Conservation (phyloP, 2,329 filamentous ascomycete species). For the Calonectria crousiana region DNA sequence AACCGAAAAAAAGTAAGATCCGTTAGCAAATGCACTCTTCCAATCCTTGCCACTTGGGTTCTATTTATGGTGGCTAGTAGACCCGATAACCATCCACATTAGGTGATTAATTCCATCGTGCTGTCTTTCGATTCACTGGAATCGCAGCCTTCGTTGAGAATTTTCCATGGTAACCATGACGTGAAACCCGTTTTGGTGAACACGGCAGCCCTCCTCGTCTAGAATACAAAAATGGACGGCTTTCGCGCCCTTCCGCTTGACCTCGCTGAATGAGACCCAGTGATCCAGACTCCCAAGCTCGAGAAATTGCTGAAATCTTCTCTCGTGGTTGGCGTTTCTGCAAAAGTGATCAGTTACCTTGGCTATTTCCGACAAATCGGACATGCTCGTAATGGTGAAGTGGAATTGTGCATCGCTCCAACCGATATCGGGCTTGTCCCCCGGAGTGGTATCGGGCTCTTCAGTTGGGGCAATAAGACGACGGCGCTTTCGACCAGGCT, state of each 20-base stretch:
- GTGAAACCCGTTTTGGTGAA: not conserved
- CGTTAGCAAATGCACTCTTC: not conserved
- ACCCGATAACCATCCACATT: too few species aligned
- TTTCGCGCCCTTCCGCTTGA: not conserved
- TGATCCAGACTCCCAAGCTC: not conserved
- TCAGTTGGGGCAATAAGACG: not conserved
- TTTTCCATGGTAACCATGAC: not conserved
- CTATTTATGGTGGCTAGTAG: too few species aligned
- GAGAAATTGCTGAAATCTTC: not conserved
- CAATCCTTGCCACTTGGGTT: not conserved
- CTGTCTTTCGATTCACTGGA: not conserved
- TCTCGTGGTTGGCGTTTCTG: not conserved
- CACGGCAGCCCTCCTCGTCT: not conserved
- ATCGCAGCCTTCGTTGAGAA: not conserved
- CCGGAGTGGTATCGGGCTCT: not conserved
- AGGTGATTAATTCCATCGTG: not conserved
- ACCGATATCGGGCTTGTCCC: accelerated
- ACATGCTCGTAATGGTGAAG: not conserved
- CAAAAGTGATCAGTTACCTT: not conserved
- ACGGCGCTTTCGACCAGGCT: not conserved
- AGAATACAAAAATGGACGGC: not conserved
- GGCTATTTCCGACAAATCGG: not conserved
- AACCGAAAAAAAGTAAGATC: not conserved
- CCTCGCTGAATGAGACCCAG: not conserved
- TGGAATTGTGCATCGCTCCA: too few species aligned